These are phyloP conservation scores for Sequoiadendron giganteum DNA, from an alignment of 75 land plant genomes.

Conservation along the genomic window DNA sequence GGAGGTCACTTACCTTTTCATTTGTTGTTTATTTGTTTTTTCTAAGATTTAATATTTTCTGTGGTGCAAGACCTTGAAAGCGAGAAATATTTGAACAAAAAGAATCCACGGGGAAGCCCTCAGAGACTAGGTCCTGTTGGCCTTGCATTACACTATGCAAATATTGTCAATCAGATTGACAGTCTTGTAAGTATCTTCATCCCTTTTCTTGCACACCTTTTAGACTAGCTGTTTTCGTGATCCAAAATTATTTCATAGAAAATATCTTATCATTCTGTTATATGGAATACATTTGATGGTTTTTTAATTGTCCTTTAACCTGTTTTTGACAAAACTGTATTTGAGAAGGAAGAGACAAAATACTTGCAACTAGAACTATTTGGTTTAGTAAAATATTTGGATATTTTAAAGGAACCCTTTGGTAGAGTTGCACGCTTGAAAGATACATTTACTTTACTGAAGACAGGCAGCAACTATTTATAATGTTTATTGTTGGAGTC, in stretches of 20 bases:
- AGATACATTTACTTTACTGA: background rate
- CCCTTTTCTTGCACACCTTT: background rate
- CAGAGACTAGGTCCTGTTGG: slow-evolving; percentile 69
- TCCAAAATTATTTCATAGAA: background rate
- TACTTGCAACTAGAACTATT: background rate
- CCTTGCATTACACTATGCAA: slow-evolving; percentile 94
- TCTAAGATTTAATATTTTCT: background rate
- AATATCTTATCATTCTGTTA: background rate
- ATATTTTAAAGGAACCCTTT: background rate
- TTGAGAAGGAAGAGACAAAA: background rate
- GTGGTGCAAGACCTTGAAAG: slow-evolving; percentile 14
- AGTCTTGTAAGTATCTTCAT: slow-evolving; percentile 62
- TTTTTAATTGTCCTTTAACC: background rate
- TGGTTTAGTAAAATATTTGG: background rate
- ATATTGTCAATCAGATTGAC: slow-evolving; percentile 88
- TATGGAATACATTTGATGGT: background rate
- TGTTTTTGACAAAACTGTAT: background rate
- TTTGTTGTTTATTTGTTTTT: background rate
- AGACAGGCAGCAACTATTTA: background rate
- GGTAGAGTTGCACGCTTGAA: background rate
- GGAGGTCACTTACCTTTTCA: background rate
- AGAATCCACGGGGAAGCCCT: slow-evolving; percentile 5
- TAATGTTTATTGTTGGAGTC: background rate
- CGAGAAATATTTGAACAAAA: slow-evolving; percentile 7
- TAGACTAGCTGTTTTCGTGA: background rate